Evolutionary conservation across 441 rosid genomes (phyloP).

Genomic region (Jatropha multifida): DNA sequence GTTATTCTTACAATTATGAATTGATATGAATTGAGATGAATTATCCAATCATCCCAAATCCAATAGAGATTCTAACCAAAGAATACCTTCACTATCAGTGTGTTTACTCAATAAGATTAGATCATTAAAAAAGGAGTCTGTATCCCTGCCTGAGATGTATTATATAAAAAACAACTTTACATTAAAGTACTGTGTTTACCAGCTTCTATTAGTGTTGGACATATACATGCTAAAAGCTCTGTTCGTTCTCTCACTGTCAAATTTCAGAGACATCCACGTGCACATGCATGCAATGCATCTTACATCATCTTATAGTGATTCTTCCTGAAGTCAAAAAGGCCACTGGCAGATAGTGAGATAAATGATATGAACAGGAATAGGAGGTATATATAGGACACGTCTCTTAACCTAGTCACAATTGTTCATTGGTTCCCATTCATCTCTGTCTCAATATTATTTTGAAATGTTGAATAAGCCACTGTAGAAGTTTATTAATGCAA

Average conservation of each 20-base stretch:
- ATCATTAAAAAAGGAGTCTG: too few species aligned
- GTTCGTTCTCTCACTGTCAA: neutral
- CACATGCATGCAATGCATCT: neutral
- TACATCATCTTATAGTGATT: neutral
- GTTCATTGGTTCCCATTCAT: neutral
- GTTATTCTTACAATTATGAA: neutral
- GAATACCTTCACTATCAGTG: neutral
- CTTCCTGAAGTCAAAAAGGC: neutral
- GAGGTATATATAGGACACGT: neutral
- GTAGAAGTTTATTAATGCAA: neutral
- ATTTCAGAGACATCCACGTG: neutral
- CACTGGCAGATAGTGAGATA: neutral
- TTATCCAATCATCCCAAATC: neutral
- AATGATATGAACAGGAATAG: neutral
- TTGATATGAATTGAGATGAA: neutral
- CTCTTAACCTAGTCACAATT: too few species aligned
- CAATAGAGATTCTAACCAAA: neutral
- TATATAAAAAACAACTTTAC: neutral
- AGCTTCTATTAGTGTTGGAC: neutral
- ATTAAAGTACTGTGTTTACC: neutral
- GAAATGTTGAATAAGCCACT: neutral
- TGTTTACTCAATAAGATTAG: too few species aligned
- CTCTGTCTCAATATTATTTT: neutral
- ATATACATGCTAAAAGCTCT: neutral
- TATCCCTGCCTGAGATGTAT: neutral